Evolutionary conservation across 2,329 filamentous ascomycete species (phyloP).

Genomic region (Beauveria australis): DNA sequence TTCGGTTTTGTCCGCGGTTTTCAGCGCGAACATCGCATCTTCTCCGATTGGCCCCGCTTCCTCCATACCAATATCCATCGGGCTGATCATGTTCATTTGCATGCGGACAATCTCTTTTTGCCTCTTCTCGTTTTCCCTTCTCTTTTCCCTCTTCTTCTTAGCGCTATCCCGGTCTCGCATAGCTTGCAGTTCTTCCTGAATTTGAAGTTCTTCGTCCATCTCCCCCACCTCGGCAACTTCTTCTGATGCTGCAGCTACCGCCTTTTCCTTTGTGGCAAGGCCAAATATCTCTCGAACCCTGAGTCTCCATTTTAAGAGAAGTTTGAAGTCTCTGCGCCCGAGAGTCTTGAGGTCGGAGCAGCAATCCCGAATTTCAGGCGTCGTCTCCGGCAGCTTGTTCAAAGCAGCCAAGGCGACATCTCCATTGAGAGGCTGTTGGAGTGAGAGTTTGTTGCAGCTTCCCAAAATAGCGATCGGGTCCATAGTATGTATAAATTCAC

Average conservation of each 20-base stretch:
- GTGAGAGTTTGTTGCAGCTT: slow-evolving; percentile 73
- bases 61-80: slow-evolving; percentile 92
- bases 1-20: slow-evolving; percentile 67
- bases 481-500: slow-evolving; percentile 86
- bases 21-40: slow-evolving; percentile 80
- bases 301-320: slow-evolving; percentile 80
- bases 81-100: slow-evolving; percentile 95
- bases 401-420: slow-evolving; percentile 83
- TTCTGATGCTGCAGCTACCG: slow-evolving; percentile 36
- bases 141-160: slow-evolving; percentile 73
- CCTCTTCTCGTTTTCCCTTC: slow-evolving; percentile 87
- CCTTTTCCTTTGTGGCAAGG: slow-evolving; percentile 65
- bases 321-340: slow-evolving; percentile 89
- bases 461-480: slow-evolving; percentile 93
- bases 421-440: slow-evolving; percentile 69
- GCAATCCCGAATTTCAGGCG: slow-evolving; percentile 67
- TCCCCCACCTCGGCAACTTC: slow-evolving; percentile 76
- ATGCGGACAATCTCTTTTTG: slow-evolving; percentile 91
- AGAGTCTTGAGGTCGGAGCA: slow-evolving; percentile 83
- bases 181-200: slow-evolving; percentile 78
- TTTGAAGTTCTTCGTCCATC: slow-evolving; percentile 91
- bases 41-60: slow-evolving; percentile 70
- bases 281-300: slow-evolving; percentile 87
- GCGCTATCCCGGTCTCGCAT: slow-evolving; percentile 71
- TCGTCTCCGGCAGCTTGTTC: slow-evolving; percentile 79